phyloP scores from a whole-genome alignment of 2,329 filamentous ascomycete genomes.

The Graphium sp. region DNA sequence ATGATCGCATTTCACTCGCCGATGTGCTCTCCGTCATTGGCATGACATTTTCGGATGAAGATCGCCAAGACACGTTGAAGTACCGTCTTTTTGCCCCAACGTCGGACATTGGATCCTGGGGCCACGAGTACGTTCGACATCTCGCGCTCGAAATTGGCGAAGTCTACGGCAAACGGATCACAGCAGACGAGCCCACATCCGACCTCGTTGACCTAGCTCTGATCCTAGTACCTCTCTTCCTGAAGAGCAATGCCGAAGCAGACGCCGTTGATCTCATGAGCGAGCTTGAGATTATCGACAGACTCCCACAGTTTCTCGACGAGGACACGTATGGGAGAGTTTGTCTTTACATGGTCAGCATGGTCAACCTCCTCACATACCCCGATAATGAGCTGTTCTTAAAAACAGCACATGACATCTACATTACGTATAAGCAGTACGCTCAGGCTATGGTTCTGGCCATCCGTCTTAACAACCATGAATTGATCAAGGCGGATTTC shows the following conservation, averaged over 20 bases:
- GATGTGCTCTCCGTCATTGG: constrained; percentile 95
- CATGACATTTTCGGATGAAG: constrained; percentile 97
- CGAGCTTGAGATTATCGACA: constrained; percentile 91
- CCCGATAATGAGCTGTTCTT: constrained; percentile 96
- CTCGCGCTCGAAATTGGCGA: constrained; percentile 89
- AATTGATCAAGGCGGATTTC: constrained; percentile 71
- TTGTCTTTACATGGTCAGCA: constrained; percentile 96
- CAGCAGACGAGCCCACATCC: constrained; percentile 66
- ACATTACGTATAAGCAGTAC: constrained; percentile 81
- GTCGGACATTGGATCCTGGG: constrained; percentile 90
- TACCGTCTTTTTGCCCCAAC: constrained; percentile 82
- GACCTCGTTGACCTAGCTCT: constrained; percentile 77
- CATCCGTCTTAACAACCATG: constrained; percentile 77
- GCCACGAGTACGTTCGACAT: constrained; percentile 95
- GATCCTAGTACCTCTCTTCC: constrained; percentile 78
- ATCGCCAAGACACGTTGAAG: constrained; percentile 88
- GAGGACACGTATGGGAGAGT: constrained; percentile 87
- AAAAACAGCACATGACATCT: constrained; percentile 81
- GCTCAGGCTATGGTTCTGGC: constrained; percentile 88
- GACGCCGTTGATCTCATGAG: constrained; percentile 95
- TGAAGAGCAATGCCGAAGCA: constrained; percentile 94
- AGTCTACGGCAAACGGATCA: constrained; percentile 77
- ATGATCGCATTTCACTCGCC: constrained; percentile 78
- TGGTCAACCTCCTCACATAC: constrained; percentile 94
- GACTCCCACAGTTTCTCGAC: constrained; percentile 78